Evolutionary conservation across 176 grass and related monocot genomes (phyloP), one percentile per base, ranked within the genome.

Genomic region (Phyllostachys edulis): DNA sequence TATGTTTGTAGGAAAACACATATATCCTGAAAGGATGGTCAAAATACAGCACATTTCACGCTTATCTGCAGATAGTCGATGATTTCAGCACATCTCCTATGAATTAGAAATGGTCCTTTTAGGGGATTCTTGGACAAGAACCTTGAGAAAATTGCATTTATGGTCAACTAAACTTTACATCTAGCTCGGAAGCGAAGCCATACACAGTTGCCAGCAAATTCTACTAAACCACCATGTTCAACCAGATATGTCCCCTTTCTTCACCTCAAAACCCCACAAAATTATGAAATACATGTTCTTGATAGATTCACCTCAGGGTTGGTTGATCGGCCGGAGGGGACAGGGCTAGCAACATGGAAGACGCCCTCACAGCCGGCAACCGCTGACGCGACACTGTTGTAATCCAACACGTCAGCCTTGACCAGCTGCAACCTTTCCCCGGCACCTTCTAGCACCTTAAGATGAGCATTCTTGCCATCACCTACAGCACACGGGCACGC

Each of bases 341-440:
- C 95, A 71, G 95, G 90, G 71, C 92, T 90, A 24, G 90, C 95
- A 18, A 91, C 87, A 79, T 97, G 95, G 67, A 97, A 94, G 62
- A 94, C 87, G 18, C 85, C 90, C 72, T 90, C 92, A 63, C 90
- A 94, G 20, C 95, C 87, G 0, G 84, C 67, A 66, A 97, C 42
- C 2, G 89, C 88, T 10, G 84, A 78, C 18, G 71, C 78, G 5
- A 92, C 42, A 17, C 87, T 89, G 59, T 12, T 34, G 29, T 78
- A 91, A 71, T 94, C 90, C 47, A 92, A 74, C 39, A 97, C 76
- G 84, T 97, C 88, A 5, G 88, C 92, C 69, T 78, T 97, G 34
- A 88, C 59, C 9, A 97, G 90, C 26, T 90, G 88, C 73, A 97
- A 69, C 73, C 84, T 97, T 69, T 92, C 60, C 1, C 37, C 56